A percentile compares a stretch with the other conserved stretches of the same genome.
Evolutionary conservation across 1,284 basidiomycete species (phyloP).

Genomic region (Taiwanofungus camphoratus): DNA sequence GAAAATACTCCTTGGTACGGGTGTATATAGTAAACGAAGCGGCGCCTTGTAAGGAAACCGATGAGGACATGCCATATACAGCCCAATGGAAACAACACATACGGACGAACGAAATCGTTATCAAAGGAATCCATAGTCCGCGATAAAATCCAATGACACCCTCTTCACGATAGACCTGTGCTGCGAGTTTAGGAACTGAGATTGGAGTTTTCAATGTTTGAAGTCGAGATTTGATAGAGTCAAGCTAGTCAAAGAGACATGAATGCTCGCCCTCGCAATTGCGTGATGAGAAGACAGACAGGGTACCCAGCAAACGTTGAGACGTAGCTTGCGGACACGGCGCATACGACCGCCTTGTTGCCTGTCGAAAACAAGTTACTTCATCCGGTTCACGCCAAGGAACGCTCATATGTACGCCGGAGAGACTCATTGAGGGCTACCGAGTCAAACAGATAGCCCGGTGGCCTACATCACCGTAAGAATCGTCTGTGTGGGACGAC

Average conservation of each 20-base stretch:
- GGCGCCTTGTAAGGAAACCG: slow-evolving; percentile 47
- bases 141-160: slow-evolving; percentile 90
- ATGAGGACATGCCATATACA: slow-evolving; percentile 13
- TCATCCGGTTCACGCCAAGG: slow-evolving; percentile 2
- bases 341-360: slow-evolving; percentile 79
- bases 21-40: slow-evolving; percentile 94
- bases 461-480: slow-evolving; percentile 36
- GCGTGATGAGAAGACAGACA: slow-evolving; percentile 34
- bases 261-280: neutral
- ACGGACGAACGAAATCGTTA: slow-evolving; percentile 97
- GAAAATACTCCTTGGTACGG: slow-evolving; percentile 79
- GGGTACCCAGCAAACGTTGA: slow-evolving; percentile 82
- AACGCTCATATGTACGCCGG: slow-evolving; percentile 41
- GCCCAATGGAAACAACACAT: slow-evolving; percentile 33
- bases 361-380: slow-evolving; percentile 34
- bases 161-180: slow-evolving; percentile 82
- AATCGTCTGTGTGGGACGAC: slow-evolving; percentile 5
- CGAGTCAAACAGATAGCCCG: slow-evolving; percentile 55
- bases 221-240: slow-evolving; percentile 87
- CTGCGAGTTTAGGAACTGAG: slow-evolving; percentile 68
- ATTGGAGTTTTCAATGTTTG: slow-evolving; percentile 80
- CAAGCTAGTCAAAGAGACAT: slow-evolving; percentile 44
- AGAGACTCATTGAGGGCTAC: slow-evolving; percentile 59
- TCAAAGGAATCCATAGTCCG: slow-evolving; percentile 86
- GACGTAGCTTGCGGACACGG: slow-evolving; percentile 76